phyloP scores from a whole-genome alignment of 2,329 filamentous ascomycete genomes.

The Macroventuria anomochaeta region DNA sequence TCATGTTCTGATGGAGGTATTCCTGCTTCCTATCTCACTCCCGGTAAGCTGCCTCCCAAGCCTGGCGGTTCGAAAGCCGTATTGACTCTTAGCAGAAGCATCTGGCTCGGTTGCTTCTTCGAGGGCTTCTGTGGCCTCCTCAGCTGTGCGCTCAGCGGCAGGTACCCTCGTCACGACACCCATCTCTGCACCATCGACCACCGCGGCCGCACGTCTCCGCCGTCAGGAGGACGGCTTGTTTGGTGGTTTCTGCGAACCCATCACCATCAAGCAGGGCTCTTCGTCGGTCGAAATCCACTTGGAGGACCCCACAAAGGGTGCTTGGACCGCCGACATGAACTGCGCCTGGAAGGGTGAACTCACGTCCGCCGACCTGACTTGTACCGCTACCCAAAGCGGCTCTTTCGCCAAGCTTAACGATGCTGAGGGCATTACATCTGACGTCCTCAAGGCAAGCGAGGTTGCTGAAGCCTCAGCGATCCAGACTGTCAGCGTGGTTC shows the following conservation, averaged over 20 bases:
- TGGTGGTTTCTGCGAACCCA: constrained; percentile 25
- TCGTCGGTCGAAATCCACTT: constrained; percentile 29
- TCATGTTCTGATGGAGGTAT: constrained; percentile 24
- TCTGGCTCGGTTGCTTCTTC: constrained; percentile 1
- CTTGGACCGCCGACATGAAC: constrained; percentile 26
- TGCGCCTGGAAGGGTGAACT: constrained; percentile 34
- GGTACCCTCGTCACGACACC: constrained; percentile 12
- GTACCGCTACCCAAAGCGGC: constrained; percentile 24
- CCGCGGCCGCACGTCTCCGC: constrained; percentile 25
- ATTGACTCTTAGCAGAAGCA: constrained; percentile 2
- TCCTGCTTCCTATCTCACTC: constrained; percentile 7
- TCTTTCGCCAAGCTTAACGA: constrained; percentile 2
- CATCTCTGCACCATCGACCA: constrained; percentile 21
- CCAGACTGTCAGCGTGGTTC: constrained; percentile 24
- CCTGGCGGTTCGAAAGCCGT: not conserved
- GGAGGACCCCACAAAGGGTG: constrained; percentile 27
- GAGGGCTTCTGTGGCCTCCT: not conserved
- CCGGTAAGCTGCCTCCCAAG: not conserved
- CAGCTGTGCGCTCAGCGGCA: not conserved
- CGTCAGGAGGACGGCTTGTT: constrained; percentile 19
- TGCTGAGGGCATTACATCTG: not conserved
- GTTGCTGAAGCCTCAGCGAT: constrained; percentile 2
- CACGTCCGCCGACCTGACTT: constrained; percentile 32
- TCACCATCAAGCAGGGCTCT: constrained; percentile 35
- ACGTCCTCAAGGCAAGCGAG: constrained; percentile 17